Evolutionary conservation across 2,329 filamentous ascomycete genomes (phyloP).

Genomic region (Claviceps monticola): DNA sequence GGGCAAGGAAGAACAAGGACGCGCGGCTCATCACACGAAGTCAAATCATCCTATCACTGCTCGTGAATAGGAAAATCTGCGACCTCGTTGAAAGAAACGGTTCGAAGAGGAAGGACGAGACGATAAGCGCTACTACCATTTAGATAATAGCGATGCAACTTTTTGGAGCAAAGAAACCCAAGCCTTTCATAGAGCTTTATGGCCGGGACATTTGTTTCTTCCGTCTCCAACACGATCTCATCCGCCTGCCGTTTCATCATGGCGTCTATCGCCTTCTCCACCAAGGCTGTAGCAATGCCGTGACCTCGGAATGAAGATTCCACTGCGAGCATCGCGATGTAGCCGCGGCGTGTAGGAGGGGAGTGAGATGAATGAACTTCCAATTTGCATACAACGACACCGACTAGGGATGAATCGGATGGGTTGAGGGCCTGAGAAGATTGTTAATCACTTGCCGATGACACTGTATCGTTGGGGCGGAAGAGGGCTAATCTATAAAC

Average conservation of each 20-base stretch:
- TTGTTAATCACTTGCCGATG: slow-evolving; percentile 3
- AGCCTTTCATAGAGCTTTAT: slow-evolving; percentile 87
- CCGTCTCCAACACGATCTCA: slow-evolving; percentile 91
- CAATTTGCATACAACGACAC: slow-evolving; percentile 89
- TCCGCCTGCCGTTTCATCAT: slow-evolving; percentile 79
- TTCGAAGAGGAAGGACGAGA: slow-evolving; percentile 66
- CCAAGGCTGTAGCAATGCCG: slow-evolving; percentile 78
- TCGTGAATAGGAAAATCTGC: slow-evolving; percentile 22
- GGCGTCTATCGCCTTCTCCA: slow-evolving; percentile 79
- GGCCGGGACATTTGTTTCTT: slow-evolving; percentile 80
- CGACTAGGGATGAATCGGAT: slow-evolving; percentile 52
- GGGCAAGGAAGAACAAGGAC: background rate
- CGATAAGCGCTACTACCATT: slow-evolving; percentile 94
- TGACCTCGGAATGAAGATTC: slow-evolving; percentile 63
- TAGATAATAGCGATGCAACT: slow-evolving; percentile 85
- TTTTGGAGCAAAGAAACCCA: slow-evolving; percentile 84
- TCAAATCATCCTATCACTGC: slow-evolving; percentile 4
- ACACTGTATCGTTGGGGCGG: background rate
- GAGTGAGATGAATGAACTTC: slow-evolving; percentile 81
- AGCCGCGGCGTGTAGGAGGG: slow-evolving; percentile 60
- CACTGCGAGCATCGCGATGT: slow-evolving; percentile 98
- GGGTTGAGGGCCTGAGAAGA: slow-evolving; percentile 42
- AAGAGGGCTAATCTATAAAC: background rate
- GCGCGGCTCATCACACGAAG: background rate
- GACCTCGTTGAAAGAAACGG: slow-evolving; percentile 26